These are phyloP conservation scores for Psophocarpus tetragonolobus DNA, from an alignment of 306 rosid genomes.

Conservation along the genomic window DNA sequence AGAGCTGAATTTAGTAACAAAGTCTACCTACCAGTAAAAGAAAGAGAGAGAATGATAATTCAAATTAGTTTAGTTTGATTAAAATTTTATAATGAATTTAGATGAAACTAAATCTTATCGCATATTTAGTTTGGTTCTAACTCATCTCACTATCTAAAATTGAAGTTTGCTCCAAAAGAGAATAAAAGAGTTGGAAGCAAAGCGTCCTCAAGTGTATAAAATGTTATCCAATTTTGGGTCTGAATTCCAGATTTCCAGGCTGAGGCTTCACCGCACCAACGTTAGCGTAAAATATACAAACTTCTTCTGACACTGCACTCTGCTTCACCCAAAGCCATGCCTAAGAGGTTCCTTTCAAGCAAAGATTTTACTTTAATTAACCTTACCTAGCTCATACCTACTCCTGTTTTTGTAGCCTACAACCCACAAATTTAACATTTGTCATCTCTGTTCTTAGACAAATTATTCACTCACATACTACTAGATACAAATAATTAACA, in stretches of 20 bases:
- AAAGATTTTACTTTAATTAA: conserved; percentile 41
- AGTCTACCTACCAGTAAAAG: too few species aligned
- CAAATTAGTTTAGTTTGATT: too few species aligned
- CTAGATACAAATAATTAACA: too few species aligned
- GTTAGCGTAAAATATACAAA: conserved; percentile 15
- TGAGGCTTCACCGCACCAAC: not conserved
- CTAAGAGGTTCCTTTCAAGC: conserved; percentile 53
- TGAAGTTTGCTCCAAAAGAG: too few species aligned
- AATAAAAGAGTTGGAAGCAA: not conserved
- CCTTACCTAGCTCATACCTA: not conserved
- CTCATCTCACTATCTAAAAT: too few species aligned
- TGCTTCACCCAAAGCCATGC: not conserved
- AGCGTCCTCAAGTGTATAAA: not conserved
- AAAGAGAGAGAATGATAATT: too few species aligned
- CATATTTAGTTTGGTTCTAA: too few species aligned
- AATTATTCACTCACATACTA: too few species aligned
- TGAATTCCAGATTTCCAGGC: not conserved
- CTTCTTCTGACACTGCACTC: conserved; percentile 27
- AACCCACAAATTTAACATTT: not conserved
- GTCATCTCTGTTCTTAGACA: too few species aligned
- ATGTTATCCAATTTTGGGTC: not conserved
- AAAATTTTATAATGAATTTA: too few species aligned
- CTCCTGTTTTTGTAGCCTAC: not conserved
- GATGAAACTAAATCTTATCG: too few species aligned
- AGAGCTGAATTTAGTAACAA: too few species aligned